A percentile compares a stretch with the other conserved stretches of the same genome.
These are phyloP conservation scores for Lobulomyces angularis DNA, from an alignment of 192 early-diverging fungal species.

Conservation along the genomic window DNA sequence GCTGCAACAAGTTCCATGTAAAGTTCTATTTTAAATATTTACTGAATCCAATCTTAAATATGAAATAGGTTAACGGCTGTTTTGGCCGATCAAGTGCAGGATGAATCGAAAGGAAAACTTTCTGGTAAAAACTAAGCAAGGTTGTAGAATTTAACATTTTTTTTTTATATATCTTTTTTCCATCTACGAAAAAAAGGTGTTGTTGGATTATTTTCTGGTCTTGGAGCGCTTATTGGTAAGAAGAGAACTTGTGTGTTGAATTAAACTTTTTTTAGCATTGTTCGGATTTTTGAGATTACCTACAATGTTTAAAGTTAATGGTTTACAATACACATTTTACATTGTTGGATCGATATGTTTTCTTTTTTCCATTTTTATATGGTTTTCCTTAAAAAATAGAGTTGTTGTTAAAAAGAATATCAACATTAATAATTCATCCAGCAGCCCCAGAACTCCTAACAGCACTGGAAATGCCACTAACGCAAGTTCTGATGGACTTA, in stretches of 20 bases:
- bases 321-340: slow-evolving; percentile 20
- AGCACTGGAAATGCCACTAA: background rate
- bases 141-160: slow-evolving; percentile 1
- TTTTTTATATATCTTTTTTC: background rate
- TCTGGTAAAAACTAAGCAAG: background rate
- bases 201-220: slow-evolving; percentile 45
- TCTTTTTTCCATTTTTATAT: slow-evolving; percentile 25
- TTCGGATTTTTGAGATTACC: slow-evolving; percentile 40
- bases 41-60: background rate
- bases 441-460: background rate
- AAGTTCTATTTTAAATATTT: background rate
- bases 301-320: slow-evolving; percentile 9
- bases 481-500: background rate
- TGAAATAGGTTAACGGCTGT: slow-evolving; percentile 58
- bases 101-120: slow-evolving; percentile 27
- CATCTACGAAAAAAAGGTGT: slow-evolving; percentile 33
- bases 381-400: slow-evolving; percentile 21
- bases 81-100: slow-evolving; percentile 41
- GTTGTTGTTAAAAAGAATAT: too few species aligned
- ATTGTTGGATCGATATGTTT: slow-evolving; percentile 18
- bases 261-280: too few species aligned
- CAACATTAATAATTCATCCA: too few species aligned
- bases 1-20: slow-evolving; percentile 48
- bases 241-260: too few species aligned
- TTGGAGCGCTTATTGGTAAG: slow-evolving; percentile 52